phyloP scores from a whole-genome alignment of 1,284 basidiomycete species.

The Cryptococcus sp. region DNA sequence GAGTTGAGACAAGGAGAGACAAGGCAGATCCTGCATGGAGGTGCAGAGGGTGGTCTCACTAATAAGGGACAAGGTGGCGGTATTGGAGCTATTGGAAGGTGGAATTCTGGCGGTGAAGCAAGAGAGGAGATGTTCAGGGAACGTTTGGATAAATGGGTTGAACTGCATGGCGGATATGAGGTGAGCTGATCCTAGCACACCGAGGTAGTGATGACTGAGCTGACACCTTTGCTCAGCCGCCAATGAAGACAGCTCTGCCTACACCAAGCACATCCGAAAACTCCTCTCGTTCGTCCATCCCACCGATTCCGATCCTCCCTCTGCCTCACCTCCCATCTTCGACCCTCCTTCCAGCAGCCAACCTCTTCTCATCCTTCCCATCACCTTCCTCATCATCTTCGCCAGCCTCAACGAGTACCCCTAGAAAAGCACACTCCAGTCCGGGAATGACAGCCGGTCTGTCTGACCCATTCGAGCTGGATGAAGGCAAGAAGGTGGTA shows the following conservation, averaged over 20 bases:
- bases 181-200: conserved; percentile 17
- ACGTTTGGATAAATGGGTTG: conserved; percentile 48
- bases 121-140: conserved; percentile 41
- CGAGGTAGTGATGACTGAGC: background rate
- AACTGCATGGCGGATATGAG: conserved; percentile 44
- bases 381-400: conserved; percentile 16
- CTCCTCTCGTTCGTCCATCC: conserved; percentile 34
- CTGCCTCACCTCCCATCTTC: conserved; percentile 43
- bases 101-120: conserved; percentile 45
- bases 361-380: conserved; percentile 29
- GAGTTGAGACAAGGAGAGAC: conserved; percentile 48
- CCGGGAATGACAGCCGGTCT: conserved; percentile 28
- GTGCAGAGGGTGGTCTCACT: conserved; percentile 37
- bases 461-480: conserved; percentile 42
- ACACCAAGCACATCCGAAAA: conserved; percentile 39
- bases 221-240: conserved; percentile 8
- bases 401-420: conserved; percentile 13
- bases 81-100: conserved; percentile 48
- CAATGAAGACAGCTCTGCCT: conserved; percentile 26
- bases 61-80: conserved; percentile 48
- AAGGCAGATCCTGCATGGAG: conserved; percentile 37
- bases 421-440: conserved; percentile 17
- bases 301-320: conserved; percentile 46
- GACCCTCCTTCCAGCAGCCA: conserved; percentile 31
- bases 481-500: conserved; percentile 23